phyloP scores from a whole-genome alignment of 352 stramenopile species.

The Pythium dissimile region DNA sequence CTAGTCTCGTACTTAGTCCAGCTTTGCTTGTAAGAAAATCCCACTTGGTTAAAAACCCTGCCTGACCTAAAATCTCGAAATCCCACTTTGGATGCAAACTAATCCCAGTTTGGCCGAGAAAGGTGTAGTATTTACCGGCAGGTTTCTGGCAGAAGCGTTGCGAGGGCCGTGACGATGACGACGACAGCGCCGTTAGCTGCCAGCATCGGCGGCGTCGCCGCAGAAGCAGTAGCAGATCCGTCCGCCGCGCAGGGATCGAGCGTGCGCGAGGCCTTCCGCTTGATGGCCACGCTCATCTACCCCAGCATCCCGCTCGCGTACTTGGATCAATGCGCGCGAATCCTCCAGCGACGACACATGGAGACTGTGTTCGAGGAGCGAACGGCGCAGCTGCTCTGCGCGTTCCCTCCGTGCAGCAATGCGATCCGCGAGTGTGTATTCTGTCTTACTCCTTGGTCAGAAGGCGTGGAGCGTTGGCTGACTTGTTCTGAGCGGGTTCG shows the following conservation, averaged over 20 bases:
- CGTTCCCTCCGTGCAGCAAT: conserved; percentile 67
- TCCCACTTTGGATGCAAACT: too few relatives aligned
- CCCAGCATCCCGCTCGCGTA: conserved; percentile 59
- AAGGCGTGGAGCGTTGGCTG: neutral
- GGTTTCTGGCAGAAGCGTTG: too few relatives aligned
- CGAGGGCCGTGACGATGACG: neutral
- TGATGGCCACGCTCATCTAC: conserved; percentile 78
- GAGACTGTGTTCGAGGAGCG: conserved; percentile 84
- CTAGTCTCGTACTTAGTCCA: too few relatives aligned
- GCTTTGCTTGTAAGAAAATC: too few relatives aligned
- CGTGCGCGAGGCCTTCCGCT: conserved; percentile 71
- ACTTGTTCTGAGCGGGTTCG: neutral
- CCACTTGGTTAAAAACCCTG: too few relatives aligned
- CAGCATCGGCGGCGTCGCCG: neutral
- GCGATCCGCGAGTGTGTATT: conserved; percentile 38
- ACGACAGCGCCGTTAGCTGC: neutral
- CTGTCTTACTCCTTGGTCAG: too few relatives aligned
- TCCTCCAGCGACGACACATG: conserved; percentile 78
- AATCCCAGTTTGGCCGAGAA: too few relatives aligned
- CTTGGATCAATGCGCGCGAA: conserved; percentile 56
- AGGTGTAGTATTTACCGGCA: too few relatives aligned
- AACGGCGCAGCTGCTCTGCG: conserved; percentile 59
- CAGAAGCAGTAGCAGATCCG: neutral
- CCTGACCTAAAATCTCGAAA: too few relatives aligned
- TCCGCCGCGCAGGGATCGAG: conserved; percentile 39